Percentiles rank a stretch among this genome's conserved stretches.
Conservation (phyloP, 495 filamentous ascomycete genomes). For the Lentithecium fluviatile region DNA sequence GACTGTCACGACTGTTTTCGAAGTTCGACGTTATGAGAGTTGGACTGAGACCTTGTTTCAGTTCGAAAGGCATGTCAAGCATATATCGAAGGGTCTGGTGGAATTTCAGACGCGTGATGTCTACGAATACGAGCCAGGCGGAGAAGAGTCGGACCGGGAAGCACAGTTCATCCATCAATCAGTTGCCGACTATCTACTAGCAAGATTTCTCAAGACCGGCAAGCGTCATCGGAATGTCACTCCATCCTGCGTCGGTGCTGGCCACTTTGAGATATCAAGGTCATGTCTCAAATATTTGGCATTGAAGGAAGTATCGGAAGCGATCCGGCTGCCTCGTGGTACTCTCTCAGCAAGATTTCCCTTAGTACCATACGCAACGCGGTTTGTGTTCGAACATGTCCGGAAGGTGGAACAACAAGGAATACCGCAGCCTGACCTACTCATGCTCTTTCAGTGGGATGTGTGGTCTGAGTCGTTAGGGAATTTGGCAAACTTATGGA, state of each 20-base stretch:
- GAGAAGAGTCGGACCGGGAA: conserved; percentile 11
- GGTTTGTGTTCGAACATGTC: conserved; percentile 4
- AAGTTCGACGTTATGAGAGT: conserved; percentile 2
- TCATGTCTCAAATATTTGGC: conserved; percentile 16
- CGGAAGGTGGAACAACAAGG: conserved; percentile 2
- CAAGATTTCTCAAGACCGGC: conserved; percentile 4
- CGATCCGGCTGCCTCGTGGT: not conserved
- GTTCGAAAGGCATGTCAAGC: conserved; percentile 2
- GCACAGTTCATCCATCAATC: conserved; percentile 15
- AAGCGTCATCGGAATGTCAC: not conserved
- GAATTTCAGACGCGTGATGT: conserved; percentile 9
- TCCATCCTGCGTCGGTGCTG: not conserved
- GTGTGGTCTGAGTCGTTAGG: conserved; percentile 2
- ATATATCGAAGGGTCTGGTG: conserved; percentile 7
- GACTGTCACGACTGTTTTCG: not conserved
- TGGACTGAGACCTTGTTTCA: conserved; percentile 1
- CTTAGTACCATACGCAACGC: conserved; percentile 4
- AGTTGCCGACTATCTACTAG: conserved; percentile 16
- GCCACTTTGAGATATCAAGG: conserved; percentile 12
- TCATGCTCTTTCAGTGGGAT: conserved; percentile 1
- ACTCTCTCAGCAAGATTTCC: conserved; percentile 1
- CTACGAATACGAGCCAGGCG: conserved; percentile 11
- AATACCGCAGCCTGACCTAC: conserved; percentile 2
- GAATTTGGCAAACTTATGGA: not conserved
- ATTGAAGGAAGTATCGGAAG: conserved; percentile 8